Conservation (phyloP, 768 basidiomycete species). For the Suillus fuscotomentosus region DNA sequence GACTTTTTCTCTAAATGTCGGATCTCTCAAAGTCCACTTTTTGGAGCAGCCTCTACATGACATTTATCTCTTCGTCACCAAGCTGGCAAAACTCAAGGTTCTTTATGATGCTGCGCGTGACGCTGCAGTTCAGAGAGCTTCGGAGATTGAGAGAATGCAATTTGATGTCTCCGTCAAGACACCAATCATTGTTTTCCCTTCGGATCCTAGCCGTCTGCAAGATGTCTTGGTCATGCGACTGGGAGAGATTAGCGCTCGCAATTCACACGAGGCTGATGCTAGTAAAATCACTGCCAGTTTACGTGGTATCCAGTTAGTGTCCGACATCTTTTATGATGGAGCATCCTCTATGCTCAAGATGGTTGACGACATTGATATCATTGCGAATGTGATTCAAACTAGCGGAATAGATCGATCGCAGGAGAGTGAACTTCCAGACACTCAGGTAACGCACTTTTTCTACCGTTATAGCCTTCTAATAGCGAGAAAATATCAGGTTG, state of each 20-base stretch:
- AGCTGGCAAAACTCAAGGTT: conserved; percentile 88
- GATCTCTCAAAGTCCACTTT: conserved; percentile 86
- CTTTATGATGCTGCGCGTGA: conserved; percentile 93
- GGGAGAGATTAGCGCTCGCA: conserved; percentile 85
- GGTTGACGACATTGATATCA: conserved; percentile 85
- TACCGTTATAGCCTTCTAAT: conserved; percentile 8
- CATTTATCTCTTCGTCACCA: conserved; percentile 78
- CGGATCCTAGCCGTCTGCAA: conserved; percentile 53
- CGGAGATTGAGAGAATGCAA: conserved; percentile 93
- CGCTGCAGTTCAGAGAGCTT: conserved; percentile 87
- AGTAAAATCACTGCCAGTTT: conserved; percentile 75
- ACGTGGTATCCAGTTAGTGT: conserved; percentile 79
- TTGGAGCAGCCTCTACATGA: conserved; percentile 89
- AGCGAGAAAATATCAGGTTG: conserved; percentile 44
- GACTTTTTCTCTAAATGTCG: conserved; percentile 76
- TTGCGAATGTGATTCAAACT: conserved; percentile 64
- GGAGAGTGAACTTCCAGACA: conserved; percentile 62
- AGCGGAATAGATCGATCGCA: conserved; percentile 50
- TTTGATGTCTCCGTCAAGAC: conserved; percentile 89
- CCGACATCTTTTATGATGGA: conserved; percentile 54
- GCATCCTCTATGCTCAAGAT: conserved; percentile 68
- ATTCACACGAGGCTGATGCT: conserved; percentile 55
- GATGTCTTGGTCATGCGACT: conserved; percentile 81
- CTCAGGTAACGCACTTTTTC: conserved; percentile 51
- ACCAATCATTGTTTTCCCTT: conserved; percentile 89